Percentiles rank a stretch among this genome's conserved stretches.
phyloP scores from a whole-genome alignment of 139 green algal genomes.

The Edaphochlamys debaryana region DNA sequence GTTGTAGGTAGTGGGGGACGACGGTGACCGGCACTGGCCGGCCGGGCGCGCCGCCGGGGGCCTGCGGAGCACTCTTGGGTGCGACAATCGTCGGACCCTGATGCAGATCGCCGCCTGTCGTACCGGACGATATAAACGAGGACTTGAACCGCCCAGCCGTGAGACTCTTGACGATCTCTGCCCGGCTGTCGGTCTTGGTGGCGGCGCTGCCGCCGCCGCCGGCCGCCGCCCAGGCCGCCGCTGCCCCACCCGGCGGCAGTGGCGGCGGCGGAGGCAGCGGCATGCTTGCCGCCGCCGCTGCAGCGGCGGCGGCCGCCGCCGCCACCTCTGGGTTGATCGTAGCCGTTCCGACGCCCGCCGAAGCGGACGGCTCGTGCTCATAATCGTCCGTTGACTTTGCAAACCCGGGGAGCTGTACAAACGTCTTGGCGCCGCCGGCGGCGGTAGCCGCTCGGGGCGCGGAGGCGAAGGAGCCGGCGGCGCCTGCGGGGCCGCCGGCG shows the following conservation, averaged over 20 bases:
- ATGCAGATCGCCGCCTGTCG: conserved; percentile 57
- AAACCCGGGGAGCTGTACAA: conserved; percentile 65
- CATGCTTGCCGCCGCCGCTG: too few species aligned
- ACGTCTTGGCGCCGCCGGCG: neutral
- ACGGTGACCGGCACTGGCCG: conserved; percentile 71
- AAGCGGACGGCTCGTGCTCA: conserved; percentile 56
- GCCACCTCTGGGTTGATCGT: too few species aligned
- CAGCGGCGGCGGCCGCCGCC: neutral
- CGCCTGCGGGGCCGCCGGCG: neutral
- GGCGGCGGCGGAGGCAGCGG: conserved; percentile 32
- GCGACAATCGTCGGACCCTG: conserved; percentile 69
- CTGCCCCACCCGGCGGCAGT: neutral
- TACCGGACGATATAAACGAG: conserved; percentile 77
- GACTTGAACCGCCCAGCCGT: conserved; percentile 57
- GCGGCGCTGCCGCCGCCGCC: neutral
- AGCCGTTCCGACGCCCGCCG: conserved; percentile 6
- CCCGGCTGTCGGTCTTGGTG: conserved; percentile 5
- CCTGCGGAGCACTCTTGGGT: conserved; percentile 59
- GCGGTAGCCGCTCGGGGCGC: neutral
- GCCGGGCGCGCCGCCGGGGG: conserved; percentile 17
- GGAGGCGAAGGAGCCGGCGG: conserved; percentile 15
- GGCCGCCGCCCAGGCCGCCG: neutral
- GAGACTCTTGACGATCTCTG: conserved; percentile 48
- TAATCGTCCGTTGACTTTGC: conserved; percentile 51
- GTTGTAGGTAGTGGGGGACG: conserved; percentile 71